These are phyloP conservation scores for Penicillium corylophilum DNA, from an alignment of 2,329 filamentous ascomycete species.

Conservation along the genomic window DNA sequence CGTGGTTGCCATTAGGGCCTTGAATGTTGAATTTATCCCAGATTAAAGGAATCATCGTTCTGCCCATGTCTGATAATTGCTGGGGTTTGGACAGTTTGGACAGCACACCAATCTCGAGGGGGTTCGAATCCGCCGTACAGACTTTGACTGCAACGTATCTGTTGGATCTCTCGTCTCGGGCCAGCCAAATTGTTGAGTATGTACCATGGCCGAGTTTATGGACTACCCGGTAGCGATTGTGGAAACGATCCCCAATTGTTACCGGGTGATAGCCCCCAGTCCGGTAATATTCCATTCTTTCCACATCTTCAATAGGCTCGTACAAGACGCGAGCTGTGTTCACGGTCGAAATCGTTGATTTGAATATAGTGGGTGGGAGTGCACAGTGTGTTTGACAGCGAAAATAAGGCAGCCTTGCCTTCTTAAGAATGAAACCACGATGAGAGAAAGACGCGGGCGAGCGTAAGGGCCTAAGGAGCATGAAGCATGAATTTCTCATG, in stretches of 20 bases:
- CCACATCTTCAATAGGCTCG: slow-evolving; percentile 20
- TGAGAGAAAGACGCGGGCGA: too few species aligned
- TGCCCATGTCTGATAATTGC: background rate
- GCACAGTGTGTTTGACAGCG: too few species aligned
- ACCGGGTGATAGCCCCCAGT: slow-evolving; percentile 31
- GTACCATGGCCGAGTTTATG: slow-evolving; percentile 44
- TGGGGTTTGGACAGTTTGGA: slow-evolving; percentile 4
- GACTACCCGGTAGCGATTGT: slow-evolving; percentile 38
- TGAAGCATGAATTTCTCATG: too few species aligned
- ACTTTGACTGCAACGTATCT: slow-evolving; percentile 31
- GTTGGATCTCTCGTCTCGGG: slow-evolving; percentile 21
- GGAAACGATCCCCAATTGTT: slow-evolving; percentile 28
- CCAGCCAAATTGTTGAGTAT: slow-evolving; percentile 36
- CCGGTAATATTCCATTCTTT: slow-evolving; percentile 26
- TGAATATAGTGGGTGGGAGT: too few species aligned
- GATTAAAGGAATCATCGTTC: slow-evolving; percentile 12
- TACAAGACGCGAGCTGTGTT: too few species aligned
- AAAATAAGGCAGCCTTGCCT: too few species aligned
- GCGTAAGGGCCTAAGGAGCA: too few species aligned
- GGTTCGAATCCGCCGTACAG: slow-evolving; percentile 23
- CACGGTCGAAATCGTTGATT: too few species aligned
- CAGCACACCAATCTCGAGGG: slow-evolving; percentile 14
- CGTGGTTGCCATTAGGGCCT: slow-evolving; percentile 15
- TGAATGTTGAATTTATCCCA: slow-evolving; percentile 14
- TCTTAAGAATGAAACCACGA: too few species aligned